Evolutionary conservation across 2,329 filamentous ascomycete species (phyloP), one percentile per base, ranked within the genome.

Genomic region (Pseudocercospora crystallina): DNA sequence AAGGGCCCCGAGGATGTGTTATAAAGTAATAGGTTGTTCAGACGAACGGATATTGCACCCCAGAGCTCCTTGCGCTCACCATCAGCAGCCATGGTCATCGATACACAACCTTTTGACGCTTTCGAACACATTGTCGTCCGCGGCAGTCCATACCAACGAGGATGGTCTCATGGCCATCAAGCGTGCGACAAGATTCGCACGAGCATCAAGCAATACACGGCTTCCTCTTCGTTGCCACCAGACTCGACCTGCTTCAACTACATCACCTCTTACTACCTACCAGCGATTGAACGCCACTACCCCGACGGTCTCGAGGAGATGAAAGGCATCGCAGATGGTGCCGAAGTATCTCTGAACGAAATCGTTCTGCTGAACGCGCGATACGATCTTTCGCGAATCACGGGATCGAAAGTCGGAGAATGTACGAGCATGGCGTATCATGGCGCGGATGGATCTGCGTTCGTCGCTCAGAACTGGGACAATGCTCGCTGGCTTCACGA

Each of bases 341-440:
- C 36, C 13, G 36, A 13, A 14, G 29, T 39, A 13, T 9, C 36
- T 10, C 13, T 39, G 11, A 20, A 39, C 17, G 36, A 39, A 17
- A 20, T 39, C 8, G 14, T 39, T 39, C 36, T 39, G 36, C 14
- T 39, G 13, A 39, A 39, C 36, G 36, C 36, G 5, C 8, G 36
- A 17, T 39, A 39, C 12, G 36, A 39, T 39, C 36, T 39, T 9
- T 14, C 36, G 17, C 36, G 36, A 39, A 20, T 20, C 14, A 39
- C 36, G 5, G 36, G 36, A 12, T 20, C 17, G 14, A 14, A 20
- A 9, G 36, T 39, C 8, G 36, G 36, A 14, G 36, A 39, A 20
- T 39, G 36, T 20, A 39, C 36, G 12, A 39, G 36, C 36, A 39
- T 39, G 36, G 36, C 36, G 11, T 39, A 39, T 39, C 8, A 39